A percentile compares a stretch with the other conserved stretches of the same genome.
Evolutionary conservation across 306 rosid genomes (phyloP).

Genomic region (Lathyrus sativus): DNA sequence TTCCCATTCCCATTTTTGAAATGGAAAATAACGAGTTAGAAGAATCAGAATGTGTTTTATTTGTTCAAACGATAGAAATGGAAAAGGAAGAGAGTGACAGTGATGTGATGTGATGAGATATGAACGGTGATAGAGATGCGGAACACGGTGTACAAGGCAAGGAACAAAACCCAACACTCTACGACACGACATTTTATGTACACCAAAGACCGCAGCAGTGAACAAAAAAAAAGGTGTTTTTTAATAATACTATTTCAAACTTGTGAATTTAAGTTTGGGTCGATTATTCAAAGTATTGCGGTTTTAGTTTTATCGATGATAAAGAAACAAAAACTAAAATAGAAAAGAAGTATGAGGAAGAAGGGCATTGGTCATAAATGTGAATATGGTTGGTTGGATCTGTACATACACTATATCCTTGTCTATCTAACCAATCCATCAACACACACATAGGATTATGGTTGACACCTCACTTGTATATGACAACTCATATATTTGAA

Average conservation of each 20-base stretch:
- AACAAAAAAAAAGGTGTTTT: background rate
- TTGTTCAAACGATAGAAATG: background rate
- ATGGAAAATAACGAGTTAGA: constrained; percentile 28
- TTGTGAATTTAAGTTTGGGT: constrained; percentile 3
- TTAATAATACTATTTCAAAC: constrained; percentile 9
- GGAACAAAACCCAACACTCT: constrained; percentile 41
- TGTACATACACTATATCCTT: background rate
- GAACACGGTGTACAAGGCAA: constrained; percentile 17
- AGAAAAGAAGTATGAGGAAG: background rate
- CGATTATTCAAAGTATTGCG: background rate
- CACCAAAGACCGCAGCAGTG: background rate
- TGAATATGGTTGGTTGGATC: background rate
- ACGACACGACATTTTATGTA: constrained; percentile 47
- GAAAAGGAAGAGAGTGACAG: background rate
- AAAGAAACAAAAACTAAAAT: background rate
- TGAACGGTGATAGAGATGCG: constrained; percentile 21
- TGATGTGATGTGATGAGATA: constrained; percentile 1
- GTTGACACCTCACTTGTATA: too few species aligned
- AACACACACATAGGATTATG: background rate
- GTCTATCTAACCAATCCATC: background rate
- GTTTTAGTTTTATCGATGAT: background rate
- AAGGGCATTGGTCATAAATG: background rate
- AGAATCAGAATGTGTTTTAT: background rate
- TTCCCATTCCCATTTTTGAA: constrained; percentile 70
- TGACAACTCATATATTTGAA: too few species aligned